Evolutionary conservation across 306 rosid species (phyloP), one percentile per base, ranked within the genome.

Genomic region (Ceratonia siliqua): DNA sequence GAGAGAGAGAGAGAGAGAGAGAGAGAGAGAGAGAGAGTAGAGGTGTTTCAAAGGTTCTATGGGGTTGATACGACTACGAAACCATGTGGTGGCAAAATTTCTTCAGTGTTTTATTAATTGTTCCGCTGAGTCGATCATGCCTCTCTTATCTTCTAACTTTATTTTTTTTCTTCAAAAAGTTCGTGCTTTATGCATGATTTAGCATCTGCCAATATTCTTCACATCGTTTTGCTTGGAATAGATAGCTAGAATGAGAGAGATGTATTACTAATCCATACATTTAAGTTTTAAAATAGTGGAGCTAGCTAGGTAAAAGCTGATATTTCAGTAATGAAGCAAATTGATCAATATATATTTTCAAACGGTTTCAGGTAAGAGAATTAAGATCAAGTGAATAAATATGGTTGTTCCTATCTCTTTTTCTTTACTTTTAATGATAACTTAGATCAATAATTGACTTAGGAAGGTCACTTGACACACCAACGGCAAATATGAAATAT

Each of bases 91-190:
- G 66, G 28, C 52, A 53, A 54, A 17, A 33, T 70, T 66, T 58
- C 14, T 14, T 6, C 38, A 14, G 67, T 24, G 13, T 24, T 42
- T 24, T 22, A 56, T 24, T 22, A 56, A 48, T 75, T 76, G 74
- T 70, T 52, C 74, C 59, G 53, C 62, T 61, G 82, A 76, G 61
- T 79, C 77, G n/a, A 67, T 12, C 9, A 17, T 46, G 61, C 71
- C 33, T 70, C 78, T 74, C 78, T 82, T 82, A 82, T 82, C 79
- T 21, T 27, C 30, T 72, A 53, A 27, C 53, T 30, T 28, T 33
- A 8, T 32, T 58, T 49, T n/a, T 62, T 53, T 22, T 6, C 1
- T 25, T n/a, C 14, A 43, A 66, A 42, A 43, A 66, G 39, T 28
- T n/a, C 36, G 2, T 39, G 36, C 69, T 54, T 58, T 67, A 33